Conservation (phyloP, 2,329 filamentous ascomycete species). For the Paecilomyces sp. region DNA sequence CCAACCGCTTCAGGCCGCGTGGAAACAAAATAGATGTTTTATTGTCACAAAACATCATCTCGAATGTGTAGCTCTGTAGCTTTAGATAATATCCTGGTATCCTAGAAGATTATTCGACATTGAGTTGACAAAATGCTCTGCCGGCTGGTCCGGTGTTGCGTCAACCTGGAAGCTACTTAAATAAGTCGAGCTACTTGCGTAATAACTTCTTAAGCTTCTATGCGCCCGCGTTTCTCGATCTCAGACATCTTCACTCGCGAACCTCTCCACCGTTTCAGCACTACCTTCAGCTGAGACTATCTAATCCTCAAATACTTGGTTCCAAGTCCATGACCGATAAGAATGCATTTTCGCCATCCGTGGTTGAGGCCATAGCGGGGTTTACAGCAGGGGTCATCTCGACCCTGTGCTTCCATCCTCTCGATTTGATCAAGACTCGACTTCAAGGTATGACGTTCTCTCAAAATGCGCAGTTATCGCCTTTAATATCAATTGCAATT, state of each 20-base stretch:
- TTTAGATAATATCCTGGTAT: neutral
- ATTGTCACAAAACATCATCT: neutral
- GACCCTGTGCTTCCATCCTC: conserved; percentile 80
- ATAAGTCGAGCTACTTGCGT: neutral
- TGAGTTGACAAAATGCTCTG: neutral
- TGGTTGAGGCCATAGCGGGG: conserved; percentile 82
- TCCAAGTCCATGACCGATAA: conserved; percentile 37
- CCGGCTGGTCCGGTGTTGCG: neutral
- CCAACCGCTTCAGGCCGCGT: neutral
- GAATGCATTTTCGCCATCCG: conserved; percentile 62
- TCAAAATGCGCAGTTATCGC: conserved; percentile 44
- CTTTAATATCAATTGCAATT: too few species aligned
- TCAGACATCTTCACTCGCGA: neutral
- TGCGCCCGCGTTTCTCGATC: neutral
- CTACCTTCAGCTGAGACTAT: neutral
- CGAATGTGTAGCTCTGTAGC: neutral
- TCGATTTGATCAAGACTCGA: conserved; percentile 94
- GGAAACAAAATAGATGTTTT: neutral
- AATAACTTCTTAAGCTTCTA: neutral
- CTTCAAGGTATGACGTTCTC: conserved; percentile 61
- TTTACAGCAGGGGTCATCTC: conserved; percentile 81
- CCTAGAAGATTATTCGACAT: neutral
- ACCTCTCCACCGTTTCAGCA: neutral
- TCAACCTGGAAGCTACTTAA: neutral
- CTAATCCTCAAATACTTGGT: neutral